Conservation (phyloP, 176 grass and related monocot genomes). For the Raddia distichophylla region DNA sequence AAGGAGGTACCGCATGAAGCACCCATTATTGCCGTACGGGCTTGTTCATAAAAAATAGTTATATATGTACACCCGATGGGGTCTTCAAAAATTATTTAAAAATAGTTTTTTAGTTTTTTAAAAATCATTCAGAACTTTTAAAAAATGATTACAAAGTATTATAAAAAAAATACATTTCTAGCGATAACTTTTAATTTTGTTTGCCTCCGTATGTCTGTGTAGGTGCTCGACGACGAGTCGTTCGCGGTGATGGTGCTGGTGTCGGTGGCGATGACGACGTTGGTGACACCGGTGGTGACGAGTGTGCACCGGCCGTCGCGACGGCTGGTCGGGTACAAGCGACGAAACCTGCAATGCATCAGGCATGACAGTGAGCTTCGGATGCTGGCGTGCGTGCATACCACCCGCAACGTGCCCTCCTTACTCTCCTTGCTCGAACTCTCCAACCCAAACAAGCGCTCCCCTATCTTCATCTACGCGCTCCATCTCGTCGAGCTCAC, state of each 20-base stretch:
- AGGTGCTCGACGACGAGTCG: conserved; percentile 64
- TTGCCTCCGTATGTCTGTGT: too few species aligned
- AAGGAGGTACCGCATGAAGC: conserved; percentile 43
- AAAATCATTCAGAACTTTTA: too few species aligned
- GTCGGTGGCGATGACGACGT: conserved; percentile 62
- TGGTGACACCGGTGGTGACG: conserved; percentile 70
- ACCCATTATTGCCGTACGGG: neutral
- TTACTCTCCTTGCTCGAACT: conserved; percentile 73
- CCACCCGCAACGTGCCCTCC: conserved; percentile 77
- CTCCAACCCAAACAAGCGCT: conserved; percentile 72
- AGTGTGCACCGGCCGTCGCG: conserved; percentile 52
- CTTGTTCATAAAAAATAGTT: too few species aligned
- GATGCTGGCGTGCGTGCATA: conserved; percentile 85
- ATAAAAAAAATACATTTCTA: too few species aligned
- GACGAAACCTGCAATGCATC: conserved; percentile 74
- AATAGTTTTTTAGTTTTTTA: too few species aligned
- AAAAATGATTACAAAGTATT: too few species aligned
- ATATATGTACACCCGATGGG: too few species aligned
- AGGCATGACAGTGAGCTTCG: conserved; percentile 85
- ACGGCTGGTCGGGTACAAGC: conserved; percentile 69
- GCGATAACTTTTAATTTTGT: too few species aligned
- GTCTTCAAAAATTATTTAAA: too few species aligned
- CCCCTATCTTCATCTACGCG: conserved; percentile 86
- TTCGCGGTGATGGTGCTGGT: conserved; percentile 72
- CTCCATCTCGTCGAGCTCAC: conserved; percentile 97